Evolutionary conservation across 2,329 filamentous ascomycete genomes (phyloP).

Genomic region (Fusarium longipes): DNA sequence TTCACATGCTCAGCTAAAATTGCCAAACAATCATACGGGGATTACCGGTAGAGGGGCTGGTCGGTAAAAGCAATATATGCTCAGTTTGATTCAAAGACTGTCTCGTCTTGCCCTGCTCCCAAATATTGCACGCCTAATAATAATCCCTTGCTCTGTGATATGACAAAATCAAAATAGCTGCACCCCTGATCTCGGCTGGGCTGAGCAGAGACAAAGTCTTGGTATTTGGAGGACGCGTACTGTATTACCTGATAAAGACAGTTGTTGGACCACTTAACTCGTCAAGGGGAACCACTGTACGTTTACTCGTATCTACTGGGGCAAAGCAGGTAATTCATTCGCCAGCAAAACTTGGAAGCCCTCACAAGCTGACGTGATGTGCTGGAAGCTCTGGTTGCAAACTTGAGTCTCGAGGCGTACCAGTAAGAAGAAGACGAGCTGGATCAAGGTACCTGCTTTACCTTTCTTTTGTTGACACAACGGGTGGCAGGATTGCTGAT

Average conservation of each 20-base stretch:
- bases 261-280: constrained; percentile 6
- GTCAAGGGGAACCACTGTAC: constrained; percentile 9
- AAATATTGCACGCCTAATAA: constrained; percentile 23
- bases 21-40: constrained; percentile 24
- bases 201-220: constrained; percentile 28
- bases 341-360: constrained; percentile 19
- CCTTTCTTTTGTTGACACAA: constrained; percentile 1
- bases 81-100: constrained; percentile 8
- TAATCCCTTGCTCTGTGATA: constrained; percentile 12
- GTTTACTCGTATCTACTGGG: constrained; percentile 6
- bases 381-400: constrained; percentile 6
- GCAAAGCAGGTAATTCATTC: background rate
- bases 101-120: background rate
- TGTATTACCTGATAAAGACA: constrained; percentile 31
- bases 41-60: constrained; percentile 12
- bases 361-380: constrained; percentile 35
- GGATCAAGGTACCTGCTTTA: background rate
- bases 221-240: constrained; percentile 29
- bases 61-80: background rate
- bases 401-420: constrained; percentile 24
- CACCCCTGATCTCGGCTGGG: constrained; percentile 26
- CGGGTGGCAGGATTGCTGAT: constrained; percentile 8
- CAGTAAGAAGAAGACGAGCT: constrained; percentile 5
- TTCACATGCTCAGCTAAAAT: constrained; percentile 19
- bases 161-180: constrained; percentile 24